A percentile compares a stretch with the other conserved stretches of the same genome.
phyloP scores from a whole-genome alignment of 2,329 filamentous ascomycete species.

The Knufia fluminis region DNA sequence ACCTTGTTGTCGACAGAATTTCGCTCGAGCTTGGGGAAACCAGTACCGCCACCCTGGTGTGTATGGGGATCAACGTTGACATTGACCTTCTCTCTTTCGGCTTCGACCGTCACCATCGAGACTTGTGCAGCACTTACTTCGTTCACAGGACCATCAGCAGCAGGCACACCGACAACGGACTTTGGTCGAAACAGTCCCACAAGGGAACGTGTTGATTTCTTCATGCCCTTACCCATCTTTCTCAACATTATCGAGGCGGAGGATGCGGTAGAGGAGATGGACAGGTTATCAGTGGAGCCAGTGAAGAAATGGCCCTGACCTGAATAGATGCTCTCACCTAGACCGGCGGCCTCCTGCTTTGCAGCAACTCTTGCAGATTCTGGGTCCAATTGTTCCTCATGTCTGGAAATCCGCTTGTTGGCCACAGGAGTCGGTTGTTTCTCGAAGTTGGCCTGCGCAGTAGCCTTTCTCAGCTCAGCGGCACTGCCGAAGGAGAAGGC shows the following conservation, averaged over 20 bases:
- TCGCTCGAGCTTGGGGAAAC: constrained; percentile 74
- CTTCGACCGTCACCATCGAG: constrained; percentile 92
- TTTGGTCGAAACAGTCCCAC: constrained; percentile 94
- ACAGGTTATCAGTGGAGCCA: constrained; percentile 85
- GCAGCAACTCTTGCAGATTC: constrained; percentile 87
- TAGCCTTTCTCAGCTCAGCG: constrained; percentile 73
- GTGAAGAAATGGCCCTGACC: constrained; percentile 75
- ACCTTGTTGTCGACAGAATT: constrained; percentile 64
- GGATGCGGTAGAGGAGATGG: constrained; percentile 40
- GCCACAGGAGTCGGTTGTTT: constrained; percentile 31
- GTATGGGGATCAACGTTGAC: constrained; percentile 61
- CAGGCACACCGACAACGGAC: constrained; percentile 70
- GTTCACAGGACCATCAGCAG: constrained; percentile 54
- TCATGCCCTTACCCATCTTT: constrained; percentile 99
- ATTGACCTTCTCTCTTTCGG: constrained; percentile 75
- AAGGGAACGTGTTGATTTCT: constrained; percentile 81
- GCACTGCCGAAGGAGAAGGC: constrained; percentile 97
- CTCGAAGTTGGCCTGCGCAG: constrained; percentile 50
- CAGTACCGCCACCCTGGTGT: constrained; percentile 61
- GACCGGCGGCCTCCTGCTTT: constrained; percentile 82
- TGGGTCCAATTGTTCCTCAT: constrained; percentile 63
- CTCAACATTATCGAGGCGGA: constrained; percentile 53
- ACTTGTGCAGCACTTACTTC: constrained; percentile 72
- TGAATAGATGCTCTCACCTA: constrained; percentile 89
- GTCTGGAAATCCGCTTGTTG: constrained; percentile 57